Evolutionary conservation across 495 filamentous ascomycete genomes (phyloP), one percentile per base, ranked within the genome.

Genomic region (Bryoglossum gracile): DNA sequence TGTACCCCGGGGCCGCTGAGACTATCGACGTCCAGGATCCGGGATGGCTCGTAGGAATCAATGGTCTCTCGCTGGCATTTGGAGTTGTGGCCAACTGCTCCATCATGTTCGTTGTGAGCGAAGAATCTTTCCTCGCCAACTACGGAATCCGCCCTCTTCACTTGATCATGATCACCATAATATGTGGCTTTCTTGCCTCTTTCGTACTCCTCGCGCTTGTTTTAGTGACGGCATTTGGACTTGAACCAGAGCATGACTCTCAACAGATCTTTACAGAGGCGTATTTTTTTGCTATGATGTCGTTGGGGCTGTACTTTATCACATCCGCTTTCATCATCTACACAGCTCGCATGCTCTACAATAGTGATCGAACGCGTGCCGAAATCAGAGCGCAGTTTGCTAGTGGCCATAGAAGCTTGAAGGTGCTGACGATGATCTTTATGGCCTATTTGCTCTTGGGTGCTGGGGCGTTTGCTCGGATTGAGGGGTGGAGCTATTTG

Each of bases 381-480:
- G 2, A 80, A 72, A 34, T 75, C 82, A 38, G 87, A 84, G 63
- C 73, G 19, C 28, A 77, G 24, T 71, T 89, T 26, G 86, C 81
- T 2, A 14, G 18, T 1, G 78, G 77, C 47, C 86, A 92, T 61
- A 73, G 86, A 14, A 89, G 84, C 0, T 64, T 94, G 21, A 92
- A 92, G 83, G 64, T 92, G 22, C 87, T 91, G 55, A 92, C 86
- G 2, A 89, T 90, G 57, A 62, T 73, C 17, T 83, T 91, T 59
- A 71, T 84, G 46, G 63, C 79, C 4, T 92, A 90, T 54, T 68
- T 92, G 6, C 74, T 88, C 3, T 54, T 84, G 13, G 87, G 88
- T 5, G 78, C 87, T 2, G 63, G 80, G 6, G 66, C 90, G 1
- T 94, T 83, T 58, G 72, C 73, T 8, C 68, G 68, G 1, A 65